Base-by-base conservation (phyloP, 768 basidiomycete genomes). In the Lyophyllum shimeji region DNA sequence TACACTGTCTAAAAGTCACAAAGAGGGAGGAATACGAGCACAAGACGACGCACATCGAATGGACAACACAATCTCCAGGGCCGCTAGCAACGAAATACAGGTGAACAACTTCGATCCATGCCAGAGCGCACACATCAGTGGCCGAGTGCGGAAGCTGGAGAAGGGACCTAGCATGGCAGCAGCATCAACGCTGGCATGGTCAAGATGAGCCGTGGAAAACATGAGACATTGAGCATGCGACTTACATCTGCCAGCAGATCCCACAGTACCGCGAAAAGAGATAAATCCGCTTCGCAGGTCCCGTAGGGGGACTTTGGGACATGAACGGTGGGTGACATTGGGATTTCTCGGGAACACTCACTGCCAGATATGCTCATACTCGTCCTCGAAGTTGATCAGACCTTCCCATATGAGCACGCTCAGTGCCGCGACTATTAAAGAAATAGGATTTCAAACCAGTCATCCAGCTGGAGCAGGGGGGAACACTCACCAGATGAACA, bases 311-410 rank as follows among this genome's bases (percentile, higher is more conserved):
- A 52, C 21, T 27, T 40, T 3, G n/a, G 12, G n/a, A 24, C 1
- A 20, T 8, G 33, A 7, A 7, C 34, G 21, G 25, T 12, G 31
- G 2, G 27, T 17, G 21, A 47, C 37, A 17, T 8, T 4, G 50
- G 12, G 9, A 44, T 2, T 15, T 6, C 39, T 18, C 8, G 0
- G 12, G 18, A 13, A 13, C 27, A 49, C 58, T 21, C 40, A 62
- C 61, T 34, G 54, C 55, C 58, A 59, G 31, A 57, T 55, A 21
- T 57, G 44, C 18, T 50, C 39, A 8, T 53, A 52, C 27, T 62
- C 61, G 34, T 52, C 52, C 20, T 52, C 42, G 13, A 15, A 55
- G 23, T 33, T 47, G 7, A 57, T 34, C 27, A 55, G 8, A 15
- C 44, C 47, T 21, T 62, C 61, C 58, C 55, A 62, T 18, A 55